These are phyloP conservation scores for Allium fistulosum DNA, from an alignment of 106 monocot species.

Conservation along the genomic window DNA sequence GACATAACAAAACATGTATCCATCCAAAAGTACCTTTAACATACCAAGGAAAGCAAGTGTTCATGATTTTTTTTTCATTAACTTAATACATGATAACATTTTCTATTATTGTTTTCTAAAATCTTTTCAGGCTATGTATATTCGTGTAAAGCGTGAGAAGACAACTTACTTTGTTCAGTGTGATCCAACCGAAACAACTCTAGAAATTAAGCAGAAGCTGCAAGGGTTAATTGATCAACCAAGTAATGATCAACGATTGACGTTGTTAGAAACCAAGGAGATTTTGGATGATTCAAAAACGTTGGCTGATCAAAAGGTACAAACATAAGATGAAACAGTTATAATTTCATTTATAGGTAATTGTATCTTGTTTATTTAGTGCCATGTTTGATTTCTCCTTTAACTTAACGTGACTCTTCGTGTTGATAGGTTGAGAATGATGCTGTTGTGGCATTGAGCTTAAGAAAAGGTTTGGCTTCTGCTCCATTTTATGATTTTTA, in stretches of 20 bases:
- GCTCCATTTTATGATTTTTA: background rate
- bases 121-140: constrained; percentile 87
- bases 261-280: constrained; percentile 52
- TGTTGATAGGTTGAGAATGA: constrained; percentile 84
- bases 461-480: constrained; percentile 61
- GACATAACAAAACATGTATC: no score
- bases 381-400: background rate
- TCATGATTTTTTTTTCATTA: no score
- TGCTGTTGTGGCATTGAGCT: constrained; percentile 59
- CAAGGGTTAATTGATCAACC: constrained; percentile 56
- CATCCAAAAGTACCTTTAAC: no score
- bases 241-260: constrained; percentile 52
- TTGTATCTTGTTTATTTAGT: background rate
- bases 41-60: no score
- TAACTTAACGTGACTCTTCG: constrained; percentile 1
- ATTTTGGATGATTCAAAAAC: constrained; percentile 86
- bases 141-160: constrained; percentile 88
- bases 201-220: constrained; percentile 90
- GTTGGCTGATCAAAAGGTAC: constrained; percentile 93
- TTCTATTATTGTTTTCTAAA: background rate
- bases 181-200: constrained; percentile 83
- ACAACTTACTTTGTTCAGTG: constrained; percentile 92
- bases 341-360: background rate
- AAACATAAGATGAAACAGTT: background rate
- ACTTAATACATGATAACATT: no score